Percentiles rank a stretch among this genome's conserved stretches.
phyloP scores from a whole-genome alignment of 148 eudicot genomes.

The Polygonum aviculare region DNA sequence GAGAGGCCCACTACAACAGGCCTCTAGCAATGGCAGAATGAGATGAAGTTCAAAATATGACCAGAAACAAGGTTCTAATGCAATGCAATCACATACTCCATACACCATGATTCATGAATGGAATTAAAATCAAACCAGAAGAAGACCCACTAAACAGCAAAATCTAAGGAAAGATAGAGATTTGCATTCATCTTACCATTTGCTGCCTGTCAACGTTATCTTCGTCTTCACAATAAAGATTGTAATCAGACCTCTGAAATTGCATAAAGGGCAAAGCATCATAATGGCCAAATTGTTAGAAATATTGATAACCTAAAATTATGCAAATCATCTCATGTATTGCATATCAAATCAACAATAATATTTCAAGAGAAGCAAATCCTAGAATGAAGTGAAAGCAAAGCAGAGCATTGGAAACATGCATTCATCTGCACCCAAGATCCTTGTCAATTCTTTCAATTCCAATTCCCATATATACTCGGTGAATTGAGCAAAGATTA shows the following conservation, averaged over 20 bases:
- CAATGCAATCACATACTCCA: neutral
- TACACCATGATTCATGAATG: neutral
- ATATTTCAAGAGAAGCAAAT: neutral
- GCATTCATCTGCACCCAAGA: neutral
- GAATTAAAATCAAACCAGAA: neutral
- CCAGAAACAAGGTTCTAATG: neutral
- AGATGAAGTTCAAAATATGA: neutral
- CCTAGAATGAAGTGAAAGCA: neutral
- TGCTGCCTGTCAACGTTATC: neutral
- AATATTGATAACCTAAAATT: neutral
- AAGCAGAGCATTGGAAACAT: neutral
- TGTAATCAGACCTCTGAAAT: neutral
- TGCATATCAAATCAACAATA: neutral
- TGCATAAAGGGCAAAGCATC: neutral
- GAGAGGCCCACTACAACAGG: no score
- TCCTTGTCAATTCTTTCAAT: constrained; percentile 23
- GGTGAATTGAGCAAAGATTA: constrained; percentile 13
- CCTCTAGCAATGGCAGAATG: no score
- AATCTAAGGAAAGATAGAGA: neutral
- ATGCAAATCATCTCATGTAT: neutral
- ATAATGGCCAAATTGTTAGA: neutral
- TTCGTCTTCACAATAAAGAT: neutral
- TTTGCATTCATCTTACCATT: neutral
- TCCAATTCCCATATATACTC: constrained; percentile 13
- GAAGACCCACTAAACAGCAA: neutral